Conservation (phyloP, 1,139 yeast genomes). For the Lizanozyma gosingica region DNA sequence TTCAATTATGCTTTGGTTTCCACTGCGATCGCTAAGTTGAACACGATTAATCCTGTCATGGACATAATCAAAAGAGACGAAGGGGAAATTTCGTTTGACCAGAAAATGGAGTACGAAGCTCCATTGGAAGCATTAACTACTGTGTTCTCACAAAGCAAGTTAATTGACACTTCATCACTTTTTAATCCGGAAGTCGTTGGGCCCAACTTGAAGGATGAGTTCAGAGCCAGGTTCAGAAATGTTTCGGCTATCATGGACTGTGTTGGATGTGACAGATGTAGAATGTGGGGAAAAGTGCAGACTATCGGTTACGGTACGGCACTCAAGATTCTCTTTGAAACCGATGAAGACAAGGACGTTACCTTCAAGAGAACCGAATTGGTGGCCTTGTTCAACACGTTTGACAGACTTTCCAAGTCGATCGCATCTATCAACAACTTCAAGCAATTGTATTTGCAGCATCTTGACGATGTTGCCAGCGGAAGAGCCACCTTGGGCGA, state of each 20-base stretch:
- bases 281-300: constrained; percentile 97
- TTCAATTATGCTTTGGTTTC: constrained; percentile 87
- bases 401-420: constrained; percentile 84
- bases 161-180: constrained; percentile 38
- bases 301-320: constrained; percentile 98
- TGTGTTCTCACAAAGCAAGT: constrained; percentile 18
- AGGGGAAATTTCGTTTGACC: not conserved
- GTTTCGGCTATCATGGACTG: constrained; percentile 95
- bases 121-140: constrained; percentile 23
- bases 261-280: constrained; percentile 95
- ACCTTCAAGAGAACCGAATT: constrained; percentile 74
- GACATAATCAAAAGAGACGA: not conserved
- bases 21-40: constrained; percentile 66
- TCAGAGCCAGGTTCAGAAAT: constrained; percentile 75
- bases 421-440: constrained; percentile 67
- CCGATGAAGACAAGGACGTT: constrained; percentile 37
- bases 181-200: constrained; percentile 51
- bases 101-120: constrained; percentile 13
- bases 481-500: constrained; percentile 37
- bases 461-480: constrained; percentile 31
- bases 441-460: constrained; percentile 43
- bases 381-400: constrained; percentile 84
- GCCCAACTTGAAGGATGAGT: constrained; percentile 65
- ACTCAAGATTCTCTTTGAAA: constrained; percentile 78
- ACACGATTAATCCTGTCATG: not conserved